These are phyloP conservation scores for Rhododendron molle DNA, from an alignment of 148 eudicot species.

Conservation along the genomic window DNA sequence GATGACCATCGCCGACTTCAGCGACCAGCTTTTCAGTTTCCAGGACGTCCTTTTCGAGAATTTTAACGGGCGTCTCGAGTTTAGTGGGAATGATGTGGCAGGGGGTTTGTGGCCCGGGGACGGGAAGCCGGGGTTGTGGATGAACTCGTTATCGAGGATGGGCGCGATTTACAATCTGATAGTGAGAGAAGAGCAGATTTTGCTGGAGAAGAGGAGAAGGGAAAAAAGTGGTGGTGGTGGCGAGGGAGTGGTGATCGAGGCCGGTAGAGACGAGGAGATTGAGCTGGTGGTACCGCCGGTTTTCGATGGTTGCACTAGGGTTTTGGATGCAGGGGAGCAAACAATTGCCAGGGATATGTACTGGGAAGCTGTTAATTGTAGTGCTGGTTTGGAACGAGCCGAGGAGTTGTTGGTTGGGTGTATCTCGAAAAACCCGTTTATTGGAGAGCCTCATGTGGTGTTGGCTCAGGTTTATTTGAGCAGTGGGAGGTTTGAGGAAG, in stretches of 20 bases:
- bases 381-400: slow-evolving; percentile 14
- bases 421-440: slow-evolving; percentile 67
- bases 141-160: slow-evolving; percentile 76
- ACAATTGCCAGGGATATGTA: slow-evolving; percentile 67
- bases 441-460: slow-evolving; percentile 84
- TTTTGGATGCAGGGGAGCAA: slow-evolving; percentile 42
- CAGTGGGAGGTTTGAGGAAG: slow-evolving; percentile 71
- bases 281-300: slow-evolving; percentile 81
- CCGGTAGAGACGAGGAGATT: slow-evolving; percentile 43
- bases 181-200: slow-evolving; percentile 65
- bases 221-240: not conserved
- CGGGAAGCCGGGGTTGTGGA: slow-evolving; percentile 93
- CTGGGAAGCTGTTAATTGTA: slow-evolving; percentile 61
- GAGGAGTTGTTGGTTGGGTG: slow-evolving; percentile 49
- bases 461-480: slow-evolving; percentile 63
- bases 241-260: not conserved
- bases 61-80: slow-evolving; percentile 51
- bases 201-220: slow-evolving; percentile 28
- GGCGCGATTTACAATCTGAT: slow-evolving; percentile 63
- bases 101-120: slow-evolving; percentile 77
- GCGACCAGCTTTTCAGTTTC: slow-evolving; percentile 74
- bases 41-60: slow-evolving; percentile 78
- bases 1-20: slow-evolving; percentile 95
- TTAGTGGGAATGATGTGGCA: slow-evolving; percentile 41
- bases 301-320: slow-evolving; percentile 45